Conservation (phyloP, 2,329 filamentous ascomycete species). For the Aspergillus novoparasiticus region DNA sequence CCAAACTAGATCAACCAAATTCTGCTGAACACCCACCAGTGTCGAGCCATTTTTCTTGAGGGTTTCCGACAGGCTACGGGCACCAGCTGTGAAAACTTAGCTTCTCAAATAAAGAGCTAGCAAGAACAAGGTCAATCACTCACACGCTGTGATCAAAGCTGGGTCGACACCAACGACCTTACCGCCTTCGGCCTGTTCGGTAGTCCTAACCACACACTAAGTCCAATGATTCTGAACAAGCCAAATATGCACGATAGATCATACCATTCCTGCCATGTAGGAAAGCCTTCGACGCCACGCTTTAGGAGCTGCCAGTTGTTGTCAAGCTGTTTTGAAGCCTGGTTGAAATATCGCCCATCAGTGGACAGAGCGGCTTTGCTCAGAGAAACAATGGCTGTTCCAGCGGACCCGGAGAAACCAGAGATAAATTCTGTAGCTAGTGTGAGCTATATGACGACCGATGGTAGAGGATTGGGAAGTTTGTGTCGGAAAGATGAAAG, state of each 20-base stretch:
- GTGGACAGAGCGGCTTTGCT: slow-evolving; percentile 89
- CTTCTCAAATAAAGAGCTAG: neutral
- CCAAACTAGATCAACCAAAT: slow-evolving; percentile 93
- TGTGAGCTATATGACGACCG: slow-evolving; percentile 18
- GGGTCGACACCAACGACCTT: slow-evolving; percentile 92
- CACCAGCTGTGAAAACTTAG: slow-evolving; percentile 52
- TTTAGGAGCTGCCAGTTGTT: slow-evolving; percentile 89
- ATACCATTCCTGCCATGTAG: slow-evolving; percentile 96
- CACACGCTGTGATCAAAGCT: slow-evolving; percentile 73
- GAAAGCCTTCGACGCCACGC: slow-evolving; percentile 89
- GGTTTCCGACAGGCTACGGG: slow-evolving; percentile 77
- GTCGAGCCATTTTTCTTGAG: slow-evolving; percentile 83
- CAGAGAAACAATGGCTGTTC: slow-evolving; percentile 83
- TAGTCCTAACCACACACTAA: slow-evolving; percentile 52
- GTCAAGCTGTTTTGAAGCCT: slow-evolving; percentile 88
- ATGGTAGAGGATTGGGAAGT: slow-evolving; percentile 3
- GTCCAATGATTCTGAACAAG: neutral
- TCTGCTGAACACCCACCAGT: slow-evolving; percentile 73
- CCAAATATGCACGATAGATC: slow-evolving; percentile 54
- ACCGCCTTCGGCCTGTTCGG: slow-evolving; percentile 80
- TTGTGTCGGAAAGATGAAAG: slow-evolving; percentile 7
- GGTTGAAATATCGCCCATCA: slow-evolving; percentile 97
- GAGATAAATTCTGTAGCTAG: slow-evolving; percentile 71
- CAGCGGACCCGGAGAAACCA: slow-evolving; percentile 93
- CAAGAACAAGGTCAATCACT: slow-evolving; percentile 23